Evolutionary conservation across 768 basidiomycete species (phyloP).

Genomic region (Lentinula sp.): DNA sequence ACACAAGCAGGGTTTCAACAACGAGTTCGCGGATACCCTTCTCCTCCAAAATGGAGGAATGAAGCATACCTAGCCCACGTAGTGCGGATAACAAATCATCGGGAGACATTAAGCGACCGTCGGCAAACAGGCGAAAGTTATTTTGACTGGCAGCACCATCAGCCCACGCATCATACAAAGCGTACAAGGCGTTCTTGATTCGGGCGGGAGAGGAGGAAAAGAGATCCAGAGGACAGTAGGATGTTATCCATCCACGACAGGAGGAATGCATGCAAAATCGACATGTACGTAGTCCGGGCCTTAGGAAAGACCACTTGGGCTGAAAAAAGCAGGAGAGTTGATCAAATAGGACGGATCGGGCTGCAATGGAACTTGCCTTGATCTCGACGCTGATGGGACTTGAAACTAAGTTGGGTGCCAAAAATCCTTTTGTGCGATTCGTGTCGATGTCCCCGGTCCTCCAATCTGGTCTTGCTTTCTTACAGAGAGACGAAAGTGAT

Average conservation of each 20-base stretch:
- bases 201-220: conserved; percentile 68
- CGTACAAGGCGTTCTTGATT: conserved; percentile 54
- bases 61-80: neutral
- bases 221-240: conserved; percentile 89
- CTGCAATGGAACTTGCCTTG: conserved; percentile 51
- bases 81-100: neutral
- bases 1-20: conserved; percentile 33
- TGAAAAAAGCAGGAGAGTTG: conserved; percentile 21
- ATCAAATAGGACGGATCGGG: neutral
- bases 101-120: neutral
- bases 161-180: conserved; percentile 72
- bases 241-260: conserved; percentile 22
- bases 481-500: conserved; percentile 37
- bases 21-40: conserved; percentile 43
- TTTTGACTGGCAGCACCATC: conserved; percentile 61
- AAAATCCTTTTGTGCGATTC: conserved; percentile 45
- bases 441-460: conserved; percentile 56
- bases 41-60: conserved; percentile 6
- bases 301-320: conserved; percentile 97
- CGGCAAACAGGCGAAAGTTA: conserved; percentile 76
- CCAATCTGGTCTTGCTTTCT: conserved; percentile 47
- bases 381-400: conserved; percentile 76
- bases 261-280: conserved; percentile 82
- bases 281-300: conserved; percentile 55
- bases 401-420: conserved; percentile 76